These are phyloP conservation scores for Chlorella sp. DNA, from an alignment of 139 green algal genomes.

Conservation along the genomic window DNA sequence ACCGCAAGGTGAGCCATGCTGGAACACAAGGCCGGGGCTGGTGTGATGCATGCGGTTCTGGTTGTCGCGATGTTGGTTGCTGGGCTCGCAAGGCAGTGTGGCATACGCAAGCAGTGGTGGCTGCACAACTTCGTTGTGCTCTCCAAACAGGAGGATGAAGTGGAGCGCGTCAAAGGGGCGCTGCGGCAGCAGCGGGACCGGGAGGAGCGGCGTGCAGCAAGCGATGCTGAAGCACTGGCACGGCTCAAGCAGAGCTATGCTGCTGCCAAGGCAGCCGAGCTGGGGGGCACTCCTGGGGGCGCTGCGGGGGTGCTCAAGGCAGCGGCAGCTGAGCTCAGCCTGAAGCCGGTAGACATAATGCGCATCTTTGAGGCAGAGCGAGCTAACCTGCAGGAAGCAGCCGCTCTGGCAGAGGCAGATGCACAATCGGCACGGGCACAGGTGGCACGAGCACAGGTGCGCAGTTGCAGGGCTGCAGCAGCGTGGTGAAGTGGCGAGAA, in stretches of 20 bases:
- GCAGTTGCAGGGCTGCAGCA: background rate
- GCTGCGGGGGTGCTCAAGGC: background rate
- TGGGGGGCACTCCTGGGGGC: background rate
- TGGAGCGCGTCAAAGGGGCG: constrained; percentile 8
- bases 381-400: constrained; percentile 7
- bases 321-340: background rate
- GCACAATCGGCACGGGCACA: background rate
- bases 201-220: background rate
- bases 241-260: constrained; percentile 22
- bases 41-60: too few species aligned
- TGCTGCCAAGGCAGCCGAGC: constrained; percentile 6
- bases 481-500: too few species aligned
- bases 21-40: too few species aligned
- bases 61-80: background rate
- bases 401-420: constrained; percentile 1
- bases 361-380: constrained; percentile 36
- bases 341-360: constrained; percentile 7
- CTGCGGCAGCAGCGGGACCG: constrained; percentile 7
- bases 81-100: background rate
- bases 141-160: background rate
- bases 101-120: background rate
- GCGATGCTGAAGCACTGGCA: background rate
- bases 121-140: background rate
- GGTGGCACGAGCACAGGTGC: constrained; percentile 6
- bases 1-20: constrained; percentile 23